Percentiles rank a stretch among this genome's conserved stretches.
Evolutionary conservation across 352 stramenopile species (phyloP).

Genomic region (Pythium scleroteichum): DNA sequence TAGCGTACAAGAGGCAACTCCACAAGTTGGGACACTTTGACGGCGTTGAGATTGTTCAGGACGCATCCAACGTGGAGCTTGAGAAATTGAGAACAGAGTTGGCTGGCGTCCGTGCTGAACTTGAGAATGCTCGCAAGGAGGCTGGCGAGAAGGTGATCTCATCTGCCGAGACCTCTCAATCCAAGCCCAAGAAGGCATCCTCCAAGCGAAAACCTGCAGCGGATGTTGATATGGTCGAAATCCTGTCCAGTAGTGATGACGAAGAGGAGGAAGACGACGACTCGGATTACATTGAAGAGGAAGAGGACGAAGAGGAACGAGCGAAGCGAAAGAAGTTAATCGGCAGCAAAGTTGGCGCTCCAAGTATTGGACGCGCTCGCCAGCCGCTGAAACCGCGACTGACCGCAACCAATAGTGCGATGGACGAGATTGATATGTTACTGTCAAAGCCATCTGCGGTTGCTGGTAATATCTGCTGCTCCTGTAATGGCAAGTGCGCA

Average conservation of each 20-base stretch:
- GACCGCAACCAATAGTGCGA: constrained; percentile 19
- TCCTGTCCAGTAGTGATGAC: constrained; percentile 55
- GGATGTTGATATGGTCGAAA: constrained; percentile 47
- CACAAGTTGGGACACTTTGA: constrained; percentile 22
- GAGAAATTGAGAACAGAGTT: constrained; percentile 28
- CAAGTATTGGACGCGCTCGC: not conserved
- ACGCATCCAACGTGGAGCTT: not conserved
- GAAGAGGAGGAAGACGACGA: constrained; percentile 59
- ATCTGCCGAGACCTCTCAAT: not conserved
- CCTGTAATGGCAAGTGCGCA: constrained; percentile 72
- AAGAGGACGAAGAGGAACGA: constrained; percentile 21
- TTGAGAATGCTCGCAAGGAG: constrained; percentile 18
- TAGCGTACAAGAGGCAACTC: constrained; percentile 31
- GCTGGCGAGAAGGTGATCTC: not conserved
- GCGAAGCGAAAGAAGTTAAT: constrained; percentile 13
- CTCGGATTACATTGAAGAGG: constrained; percentile 69
- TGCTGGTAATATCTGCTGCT: constrained; percentile 44
- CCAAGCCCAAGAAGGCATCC: constrained; percentile 36
- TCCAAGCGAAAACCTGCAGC: constrained; percentile 39
- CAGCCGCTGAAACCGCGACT: constrained; percentile 19
- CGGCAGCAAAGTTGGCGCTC: not conserved
- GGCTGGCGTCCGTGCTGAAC: constrained; percentile 20
- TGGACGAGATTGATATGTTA: constrained; percentile 64
- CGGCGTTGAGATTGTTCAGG: not conserved
- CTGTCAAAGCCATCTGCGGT: constrained; percentile 40